These are phyloP conservation scores for Suillus cothurnatus DNA, from an alignment of 768 basidiomycete genomes.

Conservation along the genomic window DNA sequence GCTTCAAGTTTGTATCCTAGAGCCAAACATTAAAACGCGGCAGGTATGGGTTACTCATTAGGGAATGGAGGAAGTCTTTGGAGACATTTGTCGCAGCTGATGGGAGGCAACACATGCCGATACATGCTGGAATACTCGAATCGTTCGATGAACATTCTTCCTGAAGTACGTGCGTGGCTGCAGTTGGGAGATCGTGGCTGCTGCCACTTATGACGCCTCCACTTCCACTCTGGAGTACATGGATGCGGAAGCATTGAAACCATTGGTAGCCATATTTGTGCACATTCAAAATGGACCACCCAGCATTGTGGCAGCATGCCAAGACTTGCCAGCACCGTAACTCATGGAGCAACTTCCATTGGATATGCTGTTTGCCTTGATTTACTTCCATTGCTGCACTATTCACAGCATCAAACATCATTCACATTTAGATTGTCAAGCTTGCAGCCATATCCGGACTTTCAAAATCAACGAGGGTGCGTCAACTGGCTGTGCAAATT, in stretches of 20 bases:
- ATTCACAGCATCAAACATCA: neutral
- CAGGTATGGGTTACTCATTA: neutral
- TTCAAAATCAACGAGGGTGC: neutral
- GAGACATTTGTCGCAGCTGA: neutral
- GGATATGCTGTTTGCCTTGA: neutral
- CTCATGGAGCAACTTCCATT: neutral
- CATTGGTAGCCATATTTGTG: neutral
- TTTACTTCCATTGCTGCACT: neutral
- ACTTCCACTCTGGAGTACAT: neutral
- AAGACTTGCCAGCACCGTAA: neutral
- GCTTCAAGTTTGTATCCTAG: too few species aligned
- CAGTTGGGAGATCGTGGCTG: neutral
- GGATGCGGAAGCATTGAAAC: neutral
- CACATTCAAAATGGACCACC: neutral
- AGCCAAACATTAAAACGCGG: too few species aligned
- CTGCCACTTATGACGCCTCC: neutral
- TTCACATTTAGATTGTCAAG: neutral
- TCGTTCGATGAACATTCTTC: neutral
- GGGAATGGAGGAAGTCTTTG: neutral
- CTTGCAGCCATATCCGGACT: neutral
- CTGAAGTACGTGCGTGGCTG: neutral
- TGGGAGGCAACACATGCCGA: neutral
- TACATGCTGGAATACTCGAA: neutral
- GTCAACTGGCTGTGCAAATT: neutral
- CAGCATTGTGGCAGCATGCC: neutral